These are phyloP conservation scores for Coniferiporia weirii DNA, from an alignment of 1,284 basidiomycete genomes.

Conservation along the genomic window DNA sequence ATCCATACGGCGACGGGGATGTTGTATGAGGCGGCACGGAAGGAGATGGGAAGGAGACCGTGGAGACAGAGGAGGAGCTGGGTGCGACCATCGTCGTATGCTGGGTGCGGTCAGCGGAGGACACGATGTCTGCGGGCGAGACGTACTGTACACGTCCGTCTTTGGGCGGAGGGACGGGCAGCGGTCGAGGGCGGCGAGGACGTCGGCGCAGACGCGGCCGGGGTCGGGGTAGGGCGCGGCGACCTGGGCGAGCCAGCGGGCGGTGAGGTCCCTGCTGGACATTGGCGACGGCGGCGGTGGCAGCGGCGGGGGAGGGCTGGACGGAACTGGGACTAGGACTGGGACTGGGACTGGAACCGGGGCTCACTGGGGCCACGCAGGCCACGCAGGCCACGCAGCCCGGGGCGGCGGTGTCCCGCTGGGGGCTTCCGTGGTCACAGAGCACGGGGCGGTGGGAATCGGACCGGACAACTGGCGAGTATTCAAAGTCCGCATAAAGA, in stretches of 20 bases:
- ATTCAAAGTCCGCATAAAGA: not conserved
- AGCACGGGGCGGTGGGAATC: not conserved
- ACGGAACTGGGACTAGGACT: no score
- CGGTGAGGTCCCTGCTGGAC: slow-evolving; percentile 33
- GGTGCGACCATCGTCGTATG: slow-evolving; percentile 91
- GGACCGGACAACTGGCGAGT: not conserved
- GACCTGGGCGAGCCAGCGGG: slow-evolving; percentile 74
- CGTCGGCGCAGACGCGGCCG: slow-evolving; percentile 49
- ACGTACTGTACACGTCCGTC: slow-evolving; percentile 88
- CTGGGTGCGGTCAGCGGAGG: slow-evolving; percentile 35
- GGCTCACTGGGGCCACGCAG: no score
- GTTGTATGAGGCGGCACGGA: slow-evolving; percentile 78
- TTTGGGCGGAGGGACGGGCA: slow-evolving; percentile 75
- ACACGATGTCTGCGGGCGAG: slow-evolving; percentile 15
- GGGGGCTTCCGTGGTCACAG: not conserved
- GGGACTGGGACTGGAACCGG: no score
- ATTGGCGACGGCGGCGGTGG: slow-evolving; percentile 1
- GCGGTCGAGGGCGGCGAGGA: slow-evolving; percentile 57
- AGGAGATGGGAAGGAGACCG: slow-evolving; percentile 87
- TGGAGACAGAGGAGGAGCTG: slow-evolving; percentile 87
- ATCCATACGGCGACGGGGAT: slow-evolving; percentile 93
- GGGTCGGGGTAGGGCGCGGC: slow-evolving; percentile 56
- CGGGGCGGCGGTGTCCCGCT: no score
- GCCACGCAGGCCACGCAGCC: no score
- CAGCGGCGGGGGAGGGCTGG: not conserved